Evolutionary conservation across 768 basidiomycete genomes (phyloP).

Genomic region (Sarcodon aspratus): DNA sequence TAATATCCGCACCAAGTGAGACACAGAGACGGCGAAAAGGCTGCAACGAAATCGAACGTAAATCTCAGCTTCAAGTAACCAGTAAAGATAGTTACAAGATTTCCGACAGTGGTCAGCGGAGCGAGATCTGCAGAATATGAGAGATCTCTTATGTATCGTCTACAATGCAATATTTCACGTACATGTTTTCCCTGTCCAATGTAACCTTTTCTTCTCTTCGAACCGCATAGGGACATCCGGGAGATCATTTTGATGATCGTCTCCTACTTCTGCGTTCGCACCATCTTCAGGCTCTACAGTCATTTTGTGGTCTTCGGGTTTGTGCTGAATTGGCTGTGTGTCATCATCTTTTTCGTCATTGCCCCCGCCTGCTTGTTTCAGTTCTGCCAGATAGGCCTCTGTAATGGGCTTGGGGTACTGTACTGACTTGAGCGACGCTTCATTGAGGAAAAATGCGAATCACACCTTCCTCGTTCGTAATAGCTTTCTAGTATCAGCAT

Average conservation of each 20-base stretch:
- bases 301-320: background rate
- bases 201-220: constrained; percentile 74
- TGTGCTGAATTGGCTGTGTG: constrained; percentile 5
- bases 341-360: constrained; percentile 5
- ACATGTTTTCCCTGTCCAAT: constrained; percentile 88
- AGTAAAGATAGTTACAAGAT: constrained; percentile 46
- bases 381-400: constrained; percentile 45
- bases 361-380: constrained; percentile 19
- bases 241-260: constrained; percentile 30
- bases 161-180: constrained; percentile 14
- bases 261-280: constrained; percentile 1
- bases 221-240: constrained; percentile 65
- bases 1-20: constrained; percentile 83
- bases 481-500: constrained; percentile 42
- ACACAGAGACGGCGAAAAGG: constrained; percentile 91
- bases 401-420: constrained; percentile 61
- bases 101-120: constrained; percentile 92
- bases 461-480: constrained; percentile 61
- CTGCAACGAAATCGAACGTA: constrained; percentile 22
- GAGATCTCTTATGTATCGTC: constrained; percentile 10
- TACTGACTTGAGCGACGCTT: background rate
- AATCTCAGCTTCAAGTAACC: background rate
- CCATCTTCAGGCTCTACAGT: background rate
- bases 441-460: background rate
- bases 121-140: constrained; percentile 35